phyloP scores from a whole-genome alignment of 2,329 filamentous ascomycete genomes.

The Cordyceps tenuipes region DNA sequence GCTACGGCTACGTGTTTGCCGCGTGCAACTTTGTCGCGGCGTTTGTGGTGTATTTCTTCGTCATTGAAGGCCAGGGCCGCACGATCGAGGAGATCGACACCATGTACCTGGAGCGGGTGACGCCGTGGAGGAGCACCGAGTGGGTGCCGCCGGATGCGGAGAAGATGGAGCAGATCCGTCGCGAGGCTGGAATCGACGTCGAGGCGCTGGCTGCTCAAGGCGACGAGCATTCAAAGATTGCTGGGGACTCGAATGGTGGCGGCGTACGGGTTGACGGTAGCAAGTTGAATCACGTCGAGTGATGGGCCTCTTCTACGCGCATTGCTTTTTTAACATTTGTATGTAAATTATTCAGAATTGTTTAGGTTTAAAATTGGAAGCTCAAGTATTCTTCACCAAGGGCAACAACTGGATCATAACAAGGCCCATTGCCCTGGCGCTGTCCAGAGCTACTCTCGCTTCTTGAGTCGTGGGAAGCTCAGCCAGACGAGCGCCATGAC shows the following conservation, averaged over 20 bases:
- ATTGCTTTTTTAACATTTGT: neutral
- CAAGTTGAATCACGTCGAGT: slow-evolving; percentile 8
- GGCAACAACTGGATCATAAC: neutral
- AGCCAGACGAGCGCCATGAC: slow-evolving; percentile 28
- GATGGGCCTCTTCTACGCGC: neutral
- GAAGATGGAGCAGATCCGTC: slow-evolving; percentile 34
- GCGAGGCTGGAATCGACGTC: slow-evolving; percentile 32
- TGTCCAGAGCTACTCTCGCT: slow-evolving; percentile 14
- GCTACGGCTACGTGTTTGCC: slow-evolving; percentile 69
- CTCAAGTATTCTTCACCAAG: neutral
- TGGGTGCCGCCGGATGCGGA: slow-evolving; percentile 41
- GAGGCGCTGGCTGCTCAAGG: slow-evolving; percentile 17
- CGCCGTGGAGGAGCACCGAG: slow-evolving; percentile 51
- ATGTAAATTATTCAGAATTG: neutral
- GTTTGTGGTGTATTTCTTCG: slow-evolving; percentile 66
- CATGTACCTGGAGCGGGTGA: slow-evolving; percentile 62
- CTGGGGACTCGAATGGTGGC: slow-evolving; percentile 1
- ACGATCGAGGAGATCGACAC: slow-evolving; percentile 73
- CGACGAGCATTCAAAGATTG: slow-evolving; percentile 9
- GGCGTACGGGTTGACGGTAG: slow-evolving; percentile 5
- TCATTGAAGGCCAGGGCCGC: slow-evolving; percentile 65
- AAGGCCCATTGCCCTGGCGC: too few relatives aligned
- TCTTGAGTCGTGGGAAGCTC: slow-evolving; percentile 27
- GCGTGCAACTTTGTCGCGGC: slow-evolving; percentile 59
- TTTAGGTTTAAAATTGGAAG: neutral